Evolutionary conservation across 179 eudicot genomes (phyloP), one percentile per base, ranked within the genome.

Genomic region (Spinacia oleracea): DNA sequence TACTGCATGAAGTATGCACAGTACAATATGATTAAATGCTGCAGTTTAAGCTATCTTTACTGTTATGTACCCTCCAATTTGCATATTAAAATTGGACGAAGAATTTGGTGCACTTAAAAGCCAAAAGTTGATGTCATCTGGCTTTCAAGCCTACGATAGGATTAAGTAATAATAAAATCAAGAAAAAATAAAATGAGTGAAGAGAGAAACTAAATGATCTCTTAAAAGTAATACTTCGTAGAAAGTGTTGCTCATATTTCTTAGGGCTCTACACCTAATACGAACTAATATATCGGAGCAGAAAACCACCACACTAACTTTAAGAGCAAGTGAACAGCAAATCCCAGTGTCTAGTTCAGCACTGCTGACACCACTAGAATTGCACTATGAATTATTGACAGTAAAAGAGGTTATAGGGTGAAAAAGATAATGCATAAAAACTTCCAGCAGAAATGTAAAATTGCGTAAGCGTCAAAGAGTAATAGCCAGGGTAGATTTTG

Each of bases 91-190:
- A 64, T 67, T n/a, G 15, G 42, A 34, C 4, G 25, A 58, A 29
- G 18, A 63, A 63, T 32, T 31, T 23, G 8, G 2, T 72, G 43
- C 63, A 29, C 14, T 34, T n/a, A n/a, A n/a, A 38, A 40, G 42
- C 11, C 78, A 75, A 55, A 59, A 75, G 62, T 66, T n/a, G 43
- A 59, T 58, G 32, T 6, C 66, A 27, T 5, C 14, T 45, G 50
- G 50, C 27, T 56, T 56, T 2, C 77, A 58, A 25, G 50, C 69
- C 27, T 27, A 70, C 23, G 15, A 27, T 29, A 34, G 5, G n/a
- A 66, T 7, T 7, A 35, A 32, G 42, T 64, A 32, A 9, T 15
- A 3, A 58, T 5, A 60, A 23, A 60, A 60, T 53, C 23, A 29
- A 62, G 66, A 3, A 62, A 29, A 25, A 32, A 11, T 60, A 9